Evolutionary conservation across 176 grass and related monocot species (phyloP).

Genomic region (Melocanna baccifera): DNA sequence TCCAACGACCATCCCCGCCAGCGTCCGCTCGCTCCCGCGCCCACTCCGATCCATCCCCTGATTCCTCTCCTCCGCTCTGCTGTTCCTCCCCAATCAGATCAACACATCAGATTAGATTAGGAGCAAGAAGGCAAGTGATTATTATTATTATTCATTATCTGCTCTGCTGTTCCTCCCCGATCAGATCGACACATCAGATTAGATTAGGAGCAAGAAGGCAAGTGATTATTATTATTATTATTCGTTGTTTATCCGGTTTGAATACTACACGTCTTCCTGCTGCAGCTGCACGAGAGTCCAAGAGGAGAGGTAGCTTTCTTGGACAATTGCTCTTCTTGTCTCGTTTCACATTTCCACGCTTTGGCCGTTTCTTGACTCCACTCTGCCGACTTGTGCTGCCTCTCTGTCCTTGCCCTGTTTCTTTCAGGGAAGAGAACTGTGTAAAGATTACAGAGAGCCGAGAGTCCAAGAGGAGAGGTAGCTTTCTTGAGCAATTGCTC

Average conservation of each 20-base stretch:
- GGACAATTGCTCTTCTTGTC: neutral
- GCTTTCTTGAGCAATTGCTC: slow-evolving; percentile 4
- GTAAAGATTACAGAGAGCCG: no score
- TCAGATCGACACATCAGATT: neutral
- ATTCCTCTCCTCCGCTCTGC: neutral
- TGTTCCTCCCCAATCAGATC: neutral
- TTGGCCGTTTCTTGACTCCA: slow-evolving; percentile 19
- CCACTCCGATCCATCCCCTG: neutral
- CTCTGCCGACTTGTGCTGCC: neutral
- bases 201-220: neutral
- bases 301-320: slow-evolving; percentile 3
- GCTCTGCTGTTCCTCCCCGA: no score
- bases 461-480: slow-evolving; percentile 5
- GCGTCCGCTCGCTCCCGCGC: neutral
- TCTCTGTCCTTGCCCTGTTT: neutral
- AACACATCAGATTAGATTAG: neutral
- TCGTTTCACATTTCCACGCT: neutral
- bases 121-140: neutral
- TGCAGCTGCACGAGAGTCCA: neutral
- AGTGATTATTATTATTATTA: no score
- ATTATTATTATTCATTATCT: no score
- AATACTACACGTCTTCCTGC: neutral
- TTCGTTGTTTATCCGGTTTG: neutral
- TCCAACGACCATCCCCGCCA: slow-evolving; percentile 29
- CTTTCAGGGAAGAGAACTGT: neutral